Evolutionary conservation across 2,329 filamentous ascomycete species (phyloP).

Genomic region (Metarhizium album): DNA sequence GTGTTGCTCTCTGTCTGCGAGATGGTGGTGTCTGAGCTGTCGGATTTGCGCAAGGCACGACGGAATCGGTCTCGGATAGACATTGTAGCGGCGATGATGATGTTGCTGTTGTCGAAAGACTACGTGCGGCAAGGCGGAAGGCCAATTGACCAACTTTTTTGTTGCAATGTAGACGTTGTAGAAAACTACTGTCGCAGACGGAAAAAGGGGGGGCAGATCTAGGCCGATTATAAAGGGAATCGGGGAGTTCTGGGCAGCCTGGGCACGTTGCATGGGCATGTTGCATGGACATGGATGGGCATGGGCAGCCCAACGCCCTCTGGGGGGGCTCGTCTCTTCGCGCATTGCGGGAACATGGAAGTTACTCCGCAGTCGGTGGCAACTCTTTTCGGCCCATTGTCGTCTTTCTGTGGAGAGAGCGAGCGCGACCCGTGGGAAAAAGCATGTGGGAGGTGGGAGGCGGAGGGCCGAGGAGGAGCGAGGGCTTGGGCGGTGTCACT

Average conservation of each 20-base stretch:
- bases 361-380: slow-evolving; percentile 1
- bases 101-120: background rate
- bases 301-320: no score
- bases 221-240: slow-evolving; percentile 1
- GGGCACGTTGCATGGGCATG: no score
- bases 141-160: background rate
- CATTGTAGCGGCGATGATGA: slow-evolving; percentile 21
- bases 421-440: no score
- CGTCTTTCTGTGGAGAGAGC: background rate
- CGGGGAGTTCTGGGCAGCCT: background rate
- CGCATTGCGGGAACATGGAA: background rate
- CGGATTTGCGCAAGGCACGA: slow-evolving; percentile 28
- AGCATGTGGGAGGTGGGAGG: background rate
- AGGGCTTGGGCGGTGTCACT: no score
- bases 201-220: slow-evolving; percentile 2
- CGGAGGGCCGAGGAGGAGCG: background rate
- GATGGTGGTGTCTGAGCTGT: slow-evolving; percentile 17
- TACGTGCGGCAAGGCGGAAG: background rate
- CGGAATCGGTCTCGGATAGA: slow-evolving; percentile 32
- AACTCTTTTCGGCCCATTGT: slow-evolving; percentile 8
- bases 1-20: slow-evolving; percentile 22
- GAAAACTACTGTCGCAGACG: background rate
- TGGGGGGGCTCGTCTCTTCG: background rate
- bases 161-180: background rate
- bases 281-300: no score